A percentile compares a stretch with the other conserved stretches of the same genome.
These are phyloP conservation scores for Coelastrella sp. DNA, from an alignment of 139 green algal species.

Conservation along the genomic window DNA sequence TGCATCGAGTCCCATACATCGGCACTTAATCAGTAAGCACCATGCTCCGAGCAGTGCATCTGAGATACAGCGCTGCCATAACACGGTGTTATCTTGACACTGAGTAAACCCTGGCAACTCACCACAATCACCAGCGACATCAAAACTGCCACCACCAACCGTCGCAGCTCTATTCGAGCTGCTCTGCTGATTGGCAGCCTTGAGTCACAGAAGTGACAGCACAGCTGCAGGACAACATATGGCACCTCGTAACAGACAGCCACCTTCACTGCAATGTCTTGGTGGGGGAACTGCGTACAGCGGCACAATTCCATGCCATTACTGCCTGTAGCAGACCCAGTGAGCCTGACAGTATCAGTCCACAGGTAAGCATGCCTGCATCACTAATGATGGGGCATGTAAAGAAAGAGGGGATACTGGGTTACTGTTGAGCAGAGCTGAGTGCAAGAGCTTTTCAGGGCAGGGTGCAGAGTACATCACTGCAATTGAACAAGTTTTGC, in stretches of 20 bases:
- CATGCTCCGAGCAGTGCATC: neutral
- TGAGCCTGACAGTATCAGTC: neutral
- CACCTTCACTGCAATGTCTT: neutral
- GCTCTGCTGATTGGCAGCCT: conserved; percentile 1
- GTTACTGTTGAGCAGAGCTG: too few species aligned
- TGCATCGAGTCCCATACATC: too few species aligned
- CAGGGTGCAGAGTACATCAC: neutral
- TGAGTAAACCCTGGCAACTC: neutral
- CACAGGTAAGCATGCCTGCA: neutral
- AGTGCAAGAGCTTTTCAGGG: too few species aligned
- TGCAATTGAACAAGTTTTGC: neutral
- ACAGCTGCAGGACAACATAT: neutral
- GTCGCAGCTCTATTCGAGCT: neutral
- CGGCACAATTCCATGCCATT: neutral
- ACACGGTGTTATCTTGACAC: too few species aligned
- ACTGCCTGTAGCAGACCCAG: neutral
- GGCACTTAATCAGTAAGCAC: too few species aligned
- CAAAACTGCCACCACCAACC: neutral
- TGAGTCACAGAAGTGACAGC: neutral
- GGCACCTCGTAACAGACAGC: neutral
- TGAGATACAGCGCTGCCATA: too few species aligned
- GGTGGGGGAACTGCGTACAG: neutral
- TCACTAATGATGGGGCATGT: neutral
- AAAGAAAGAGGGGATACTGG: too few species aligned
- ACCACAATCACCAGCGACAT: conserved; percentile 4